Conservation (phyloP, 1,139 yeast species). For the Kodamaea sp. region DNA sequence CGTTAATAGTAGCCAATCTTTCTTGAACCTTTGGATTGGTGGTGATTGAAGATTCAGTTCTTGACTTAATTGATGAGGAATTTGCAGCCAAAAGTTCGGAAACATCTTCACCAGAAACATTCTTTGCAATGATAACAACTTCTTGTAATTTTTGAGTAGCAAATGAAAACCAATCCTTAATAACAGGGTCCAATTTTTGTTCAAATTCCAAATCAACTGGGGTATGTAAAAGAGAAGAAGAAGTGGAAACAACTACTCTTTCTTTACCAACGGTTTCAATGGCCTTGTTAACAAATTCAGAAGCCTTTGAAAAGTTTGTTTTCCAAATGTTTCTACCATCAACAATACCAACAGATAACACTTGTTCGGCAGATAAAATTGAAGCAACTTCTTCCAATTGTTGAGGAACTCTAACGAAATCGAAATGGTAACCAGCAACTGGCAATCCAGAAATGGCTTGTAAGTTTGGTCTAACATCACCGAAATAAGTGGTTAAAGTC, state of each 20-base stretch:
- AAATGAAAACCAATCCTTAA: slow-evolving; percentile 97
- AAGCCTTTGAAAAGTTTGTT: slow-evolving; percentile 86
- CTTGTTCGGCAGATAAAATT: slow-evolving; percentile 62
- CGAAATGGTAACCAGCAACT: slow-evolving; percentile 94
- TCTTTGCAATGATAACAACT: slow-evolving; percentile 88
- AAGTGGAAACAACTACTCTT: slow-evolving; percentile 87
- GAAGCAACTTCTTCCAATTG: slow-evolving; percentile 82
- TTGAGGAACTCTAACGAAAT: slow-evolving; percentile 93
- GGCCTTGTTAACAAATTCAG: slow-evolving; percentile 77
- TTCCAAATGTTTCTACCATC: slow-evolving; percentile 99
- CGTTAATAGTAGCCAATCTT: slow-evolving; percentile 80
- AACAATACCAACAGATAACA: slow-evolving; percentile 92
- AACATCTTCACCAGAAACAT: slow-evolving; percentile 77
- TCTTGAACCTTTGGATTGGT: slow-evolving; percentile 87
- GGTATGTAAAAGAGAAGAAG: slow-evolving; percentile 96
- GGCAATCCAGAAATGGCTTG: slow-evolving; percentile 84
- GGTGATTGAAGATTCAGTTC: slow-evolving; percentile 83
- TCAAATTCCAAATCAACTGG: slow-evolving; percentile 94
- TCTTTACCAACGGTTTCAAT: slow-evolving; percentile 81
- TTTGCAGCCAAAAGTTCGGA: slow-evolving; percentile 70
- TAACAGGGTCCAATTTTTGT: slow-evolving; percentile 81
- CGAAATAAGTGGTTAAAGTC: slow-evolving; percentile 88
- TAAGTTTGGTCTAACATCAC: slow-evolving; percentile 97
- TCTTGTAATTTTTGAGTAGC: slow-evolving; percentile 94
- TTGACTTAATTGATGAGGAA: slow-evolving; percentile 80